These are phyloP conservation scores for Globisporangium polare DNA, from an alignment of 352 stramenopile species.

Conservation along the genomic window DNA sequence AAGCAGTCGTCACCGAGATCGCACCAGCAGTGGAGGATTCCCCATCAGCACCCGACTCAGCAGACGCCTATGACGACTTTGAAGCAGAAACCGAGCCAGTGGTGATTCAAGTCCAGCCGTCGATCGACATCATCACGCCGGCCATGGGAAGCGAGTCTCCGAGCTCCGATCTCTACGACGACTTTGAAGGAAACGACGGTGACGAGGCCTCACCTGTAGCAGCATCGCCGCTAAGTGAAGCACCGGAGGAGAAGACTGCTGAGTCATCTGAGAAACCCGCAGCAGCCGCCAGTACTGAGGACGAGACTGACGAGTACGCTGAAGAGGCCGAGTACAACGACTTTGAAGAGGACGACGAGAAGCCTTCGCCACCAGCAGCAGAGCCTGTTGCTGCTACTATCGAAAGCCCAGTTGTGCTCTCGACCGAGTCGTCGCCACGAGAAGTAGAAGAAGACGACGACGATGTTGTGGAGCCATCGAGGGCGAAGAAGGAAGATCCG, in stretches of 20 bases:
- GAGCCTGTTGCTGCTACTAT: neutral
- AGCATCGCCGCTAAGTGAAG: neutral
- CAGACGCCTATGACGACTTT: conserved; percentile 11
- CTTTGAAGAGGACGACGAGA: conserved; percentile 22
- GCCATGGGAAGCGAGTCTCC: neutral
- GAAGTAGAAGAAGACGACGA: conserved; percentile 35
- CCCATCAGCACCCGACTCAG: neutral
- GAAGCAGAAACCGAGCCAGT: conserved; percentile 2
- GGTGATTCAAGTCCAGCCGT: neutral
- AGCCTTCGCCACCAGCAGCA: neutral
- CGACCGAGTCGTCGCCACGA: conserved; percentile 13
- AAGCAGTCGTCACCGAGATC: neutral
- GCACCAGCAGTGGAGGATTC: neutral
- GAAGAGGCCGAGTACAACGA: conserved; percentile 49
- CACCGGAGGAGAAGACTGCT: neutral
- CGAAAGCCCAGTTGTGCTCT: conserved; percentile 3
- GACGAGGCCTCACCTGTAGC: neutral
- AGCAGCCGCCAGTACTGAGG: conserved; percentile 1
- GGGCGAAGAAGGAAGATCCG: conserved; percentile 7
- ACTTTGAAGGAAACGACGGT: conserved; percentile 11
- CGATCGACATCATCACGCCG: neutral
- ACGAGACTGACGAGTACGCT: conserved; percentile 27
- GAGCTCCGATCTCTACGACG: conserved; percentile 9
- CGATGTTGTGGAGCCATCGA: conserved; percentile 2
- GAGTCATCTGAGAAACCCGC: neutral